Evolutionary conservation across 2,329 filamentous ascomycete genomes (phyloP).

Genomic region (Biscogniauxia sp.): DNA sequence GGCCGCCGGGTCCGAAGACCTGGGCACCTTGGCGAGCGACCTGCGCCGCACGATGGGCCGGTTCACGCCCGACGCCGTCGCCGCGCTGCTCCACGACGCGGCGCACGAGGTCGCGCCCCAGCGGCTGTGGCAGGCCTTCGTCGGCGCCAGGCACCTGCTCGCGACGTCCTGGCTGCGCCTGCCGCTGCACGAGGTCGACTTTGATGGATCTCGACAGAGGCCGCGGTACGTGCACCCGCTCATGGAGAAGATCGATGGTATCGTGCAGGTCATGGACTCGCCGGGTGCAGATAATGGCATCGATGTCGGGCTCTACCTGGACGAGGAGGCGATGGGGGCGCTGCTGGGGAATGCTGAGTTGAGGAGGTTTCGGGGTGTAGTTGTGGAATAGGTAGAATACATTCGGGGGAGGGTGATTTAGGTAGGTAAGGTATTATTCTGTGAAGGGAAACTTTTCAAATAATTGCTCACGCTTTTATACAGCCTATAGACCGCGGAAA

Average conservation of each 20-base stretch:
- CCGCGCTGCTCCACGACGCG: slow-evolving; percentile 40
- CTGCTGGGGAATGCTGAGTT: neutral
- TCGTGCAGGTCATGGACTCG: slow-evolving; percentile 41
- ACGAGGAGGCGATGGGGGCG: slow-evolving; percentile 18
- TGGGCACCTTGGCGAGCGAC: slow-evolving; percentile 27
- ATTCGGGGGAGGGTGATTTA: too few species aligned
- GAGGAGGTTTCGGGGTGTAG: neutral
- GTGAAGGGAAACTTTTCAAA: too few species aligned
- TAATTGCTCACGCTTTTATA: too few species aligned
- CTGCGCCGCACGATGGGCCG: slow-evolving; percentile 36
- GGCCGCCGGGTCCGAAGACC: slow-evolving; percentile 16
- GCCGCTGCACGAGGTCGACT: slow-evolving; percentile 41
- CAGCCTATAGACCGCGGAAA: too few species aligned
- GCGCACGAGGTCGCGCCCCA: slow-evolving; percentile 45
- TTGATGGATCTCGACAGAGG: slow-evolving; percentile 24
- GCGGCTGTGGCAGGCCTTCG: slow-evolving; percentile 46
- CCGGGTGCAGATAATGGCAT: slow-evolving; percentile 29
- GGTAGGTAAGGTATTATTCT: too few species aligned
- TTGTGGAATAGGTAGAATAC: too few species aligned
- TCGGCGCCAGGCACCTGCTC: slow-evolving; percentile 40
- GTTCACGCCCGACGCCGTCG: slow-evolving; percentile 39
- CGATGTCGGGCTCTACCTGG: slow-evolving; percentile 35
- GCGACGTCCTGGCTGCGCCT: slow-evolving; percentile 44
- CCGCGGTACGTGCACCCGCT: slow-evolving; percentile 38
- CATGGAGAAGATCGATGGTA: slow-evolving; percentile 42